phyloP scores from a whole-genome alignment of 352 stramenopile genomes.

The Saprolegnia diclina region DNA sequence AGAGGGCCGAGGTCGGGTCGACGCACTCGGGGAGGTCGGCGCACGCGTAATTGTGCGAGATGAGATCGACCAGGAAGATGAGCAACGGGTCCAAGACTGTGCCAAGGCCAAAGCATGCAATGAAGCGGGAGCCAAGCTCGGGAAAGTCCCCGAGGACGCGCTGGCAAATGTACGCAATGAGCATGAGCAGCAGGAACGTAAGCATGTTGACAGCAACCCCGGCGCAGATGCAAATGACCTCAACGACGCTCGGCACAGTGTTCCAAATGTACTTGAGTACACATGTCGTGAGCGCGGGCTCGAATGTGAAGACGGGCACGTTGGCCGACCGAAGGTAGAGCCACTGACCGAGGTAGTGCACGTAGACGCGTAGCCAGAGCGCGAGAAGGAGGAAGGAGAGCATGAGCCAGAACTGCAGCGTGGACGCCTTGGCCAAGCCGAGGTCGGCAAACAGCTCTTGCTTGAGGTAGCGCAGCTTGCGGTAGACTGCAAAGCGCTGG shows the following conservation, averaged over 20 bases:
- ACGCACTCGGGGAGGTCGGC: constrained; percentile 37
- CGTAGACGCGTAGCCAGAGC: constrained; percentile 84
- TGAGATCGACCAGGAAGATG: constrained; percentile 71
- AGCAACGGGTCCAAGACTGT: constrained; percentile 76
- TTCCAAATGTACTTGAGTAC: constrained; percentile 82
- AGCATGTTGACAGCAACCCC: constrained; percentile 49
- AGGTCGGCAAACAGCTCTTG: constrained; percentile 73
- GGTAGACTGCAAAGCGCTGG: constrained; percentile 47
- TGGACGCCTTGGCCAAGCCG: constrained; percentile 39
- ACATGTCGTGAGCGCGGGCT: constrained; percentile 53
- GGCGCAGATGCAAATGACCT: constrained; percentile 65
- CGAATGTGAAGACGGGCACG: constrained; percentile 78
- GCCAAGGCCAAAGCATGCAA: constrained; percentile 68
- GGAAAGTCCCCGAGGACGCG: constrained; percentile 57
- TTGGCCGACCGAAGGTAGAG: constrained; percentile 57
- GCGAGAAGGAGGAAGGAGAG: constrained; percentile 50
- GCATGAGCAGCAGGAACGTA: constrained; percentile 47
- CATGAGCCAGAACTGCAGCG: constrained; percentile 77
- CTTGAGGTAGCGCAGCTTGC: constrained; percentile 74
- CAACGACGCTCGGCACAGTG: constrained; percentile 48
- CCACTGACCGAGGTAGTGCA: constrained; percentile 87
- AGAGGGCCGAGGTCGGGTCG: constrained; percentile 35
- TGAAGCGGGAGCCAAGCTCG: constrained; percentile 64
- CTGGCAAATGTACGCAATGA: constrained; percentile 38
- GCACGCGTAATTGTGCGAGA: constrained; percentile 75